Evolutionary conservation across 169 alveolate species (phyloP).

Genomic region (Plasmodium yoelii): DNA sequence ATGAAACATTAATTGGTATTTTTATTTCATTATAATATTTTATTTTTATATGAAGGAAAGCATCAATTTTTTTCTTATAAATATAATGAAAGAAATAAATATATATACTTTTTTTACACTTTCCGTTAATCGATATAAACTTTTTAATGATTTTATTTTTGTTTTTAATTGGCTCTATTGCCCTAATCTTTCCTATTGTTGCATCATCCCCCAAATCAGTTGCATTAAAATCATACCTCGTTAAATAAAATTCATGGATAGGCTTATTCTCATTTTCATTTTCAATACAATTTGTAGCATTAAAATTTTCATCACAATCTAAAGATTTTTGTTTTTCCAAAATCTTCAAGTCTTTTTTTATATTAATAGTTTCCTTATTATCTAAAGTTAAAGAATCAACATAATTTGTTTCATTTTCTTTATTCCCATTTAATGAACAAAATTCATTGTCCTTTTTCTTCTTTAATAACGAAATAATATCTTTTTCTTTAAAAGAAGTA

Average conservation of each 20-base stretch:
- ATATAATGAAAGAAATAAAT: conserved; percentile 59
- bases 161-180: too few species aligned
- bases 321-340: neutral
- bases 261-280: conserved; percentile 6
- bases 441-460: neutral
- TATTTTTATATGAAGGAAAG: conserved; percentile 47
- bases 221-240: conserved; percentile 42
- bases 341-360: neutral
- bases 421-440: neutral
- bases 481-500: conserved; percentile 36
- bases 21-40: conserved; percentile 27
- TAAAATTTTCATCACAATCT: neutral
- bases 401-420: neutral
- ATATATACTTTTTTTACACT: conserved; percentile 17
- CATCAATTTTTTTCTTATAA: conserved; percentile 20
- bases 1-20: conserved; percentile 44
- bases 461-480: conserved; percentile 21
- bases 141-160: conserved; percentile 24
- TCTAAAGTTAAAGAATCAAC: neutral
- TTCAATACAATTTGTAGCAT: neutral
- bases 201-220: conserved; percentile 22
- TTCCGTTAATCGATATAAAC: conserved; percentile 47
- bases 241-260: conserved; percentile 62
- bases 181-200: neutral
- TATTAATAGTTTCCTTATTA: neutral